Evolutionary conservation across 208 protist species (phyloP).

Genomic region (Jaenimonas drosophilae): DNA sequence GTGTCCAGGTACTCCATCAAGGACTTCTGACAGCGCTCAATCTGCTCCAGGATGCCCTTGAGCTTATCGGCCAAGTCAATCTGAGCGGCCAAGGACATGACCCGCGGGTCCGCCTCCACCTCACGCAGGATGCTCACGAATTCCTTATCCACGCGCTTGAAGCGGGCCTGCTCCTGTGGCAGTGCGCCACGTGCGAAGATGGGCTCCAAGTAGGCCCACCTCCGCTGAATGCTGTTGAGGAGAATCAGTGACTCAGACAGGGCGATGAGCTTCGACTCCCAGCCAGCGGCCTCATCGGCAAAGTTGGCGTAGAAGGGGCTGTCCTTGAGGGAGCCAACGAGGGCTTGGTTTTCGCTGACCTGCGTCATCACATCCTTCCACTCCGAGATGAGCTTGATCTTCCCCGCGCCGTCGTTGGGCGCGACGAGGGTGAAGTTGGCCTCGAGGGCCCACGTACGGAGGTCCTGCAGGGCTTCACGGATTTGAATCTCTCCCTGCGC

Average conservation of each 20-base stretch:
- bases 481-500: slow-evolving; percentile 93
- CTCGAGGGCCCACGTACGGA: slow-evolving; percentile 87
- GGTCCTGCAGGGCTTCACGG: slow-evolving; percentile 92
- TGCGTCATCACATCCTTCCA: slow-evolving; percentile 96
- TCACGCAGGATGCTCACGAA: slow-evolving; percentile 89
- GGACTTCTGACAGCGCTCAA: slow-evolving; percentile 95
- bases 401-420: slow-evolving; percentile 27
- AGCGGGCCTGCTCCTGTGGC: slow-evolving; percentile 93
- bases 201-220: slow-evolving; percentile 97
- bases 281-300: slow-evolving; percentile 80
- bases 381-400: slow-evolving; percentile 93
- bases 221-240: slow-evolving; percentile 95
- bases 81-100: slow-evolving; percentile 83
- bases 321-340: slow-evolving; percentile 94
- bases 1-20: slow-evolving; percentile 96
- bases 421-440: slow-evolving; percentile 82
- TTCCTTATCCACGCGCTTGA: slow-evolving; percentile 95
- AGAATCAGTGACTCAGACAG: slow-evolving; percentile 75
- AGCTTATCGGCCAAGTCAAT: slow-evolving; percentile 81
- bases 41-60: slow-evolving; percentile 89
- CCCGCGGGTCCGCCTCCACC: slow-evolving; percentile 84
- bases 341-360: slow-evolving; percentile 93
- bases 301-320: slow-evolving; percentile 92
- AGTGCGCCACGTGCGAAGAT: slow-evolving; percentile 95
- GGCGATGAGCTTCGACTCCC: slow-evolving; percentile 86